Evolutionary conservation across 805 yeast species (phyloP).

Genomic region (Blastobotrys parvus): DNA sequence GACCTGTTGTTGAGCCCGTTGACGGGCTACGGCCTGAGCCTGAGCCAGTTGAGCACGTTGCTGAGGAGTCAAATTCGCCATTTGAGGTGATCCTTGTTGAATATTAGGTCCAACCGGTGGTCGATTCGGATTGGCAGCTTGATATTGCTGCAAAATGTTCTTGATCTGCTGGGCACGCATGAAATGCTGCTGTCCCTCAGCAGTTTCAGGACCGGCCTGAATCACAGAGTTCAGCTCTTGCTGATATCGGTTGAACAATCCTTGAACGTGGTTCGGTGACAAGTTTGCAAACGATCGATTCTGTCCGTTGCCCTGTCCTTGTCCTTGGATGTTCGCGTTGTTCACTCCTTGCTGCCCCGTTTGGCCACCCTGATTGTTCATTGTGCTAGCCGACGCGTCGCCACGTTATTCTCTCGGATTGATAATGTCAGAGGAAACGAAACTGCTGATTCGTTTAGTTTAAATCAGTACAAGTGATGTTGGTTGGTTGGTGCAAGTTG

Average conservation of each 20-base stretch:
- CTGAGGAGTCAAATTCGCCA: conserved; percentile 16
- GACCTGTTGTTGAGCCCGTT: conserved; percentile 11
- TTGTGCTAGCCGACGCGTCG: too few relatives aligned
- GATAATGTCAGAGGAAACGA: too few relatives aligned
- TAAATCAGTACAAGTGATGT: too few relatives aligned
- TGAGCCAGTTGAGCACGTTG: conserved; percentile 16
- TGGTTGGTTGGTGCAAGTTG: too few relatives aligned
- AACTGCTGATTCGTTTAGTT: too few relatives aligned
- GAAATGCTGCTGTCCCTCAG: conserved; percentile 25
- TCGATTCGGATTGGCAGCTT: conserved; percentile 10
- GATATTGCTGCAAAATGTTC: conserved; percentile 18
- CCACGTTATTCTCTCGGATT: too few relatives aligned
- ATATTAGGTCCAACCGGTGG: conserved; percentile 12
- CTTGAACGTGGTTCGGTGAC: conserved; percentile 21
- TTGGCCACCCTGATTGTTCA: too few relatives aligned
- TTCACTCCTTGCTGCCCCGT: too few relatives aligned
- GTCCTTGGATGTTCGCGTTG: too few relatives aligned
- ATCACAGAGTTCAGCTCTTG: conserved; percentile 20
- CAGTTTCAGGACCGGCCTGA: conserved; percentile 22
- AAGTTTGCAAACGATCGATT: conserved; percentile 9
- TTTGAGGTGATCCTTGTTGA: conserved; percentile 16
- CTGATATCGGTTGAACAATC: conserved; percentile 25
- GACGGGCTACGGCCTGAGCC: conserved; percentile 3
- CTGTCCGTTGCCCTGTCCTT: too few relatives aligned
- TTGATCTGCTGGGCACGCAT: conserved; percentile 25